Percentiles rank a stretch among this genome's conserved stretches.
Conservation (phyloP, 352 stramenopile genomes). For the Globisporangium parvum region DNA sequence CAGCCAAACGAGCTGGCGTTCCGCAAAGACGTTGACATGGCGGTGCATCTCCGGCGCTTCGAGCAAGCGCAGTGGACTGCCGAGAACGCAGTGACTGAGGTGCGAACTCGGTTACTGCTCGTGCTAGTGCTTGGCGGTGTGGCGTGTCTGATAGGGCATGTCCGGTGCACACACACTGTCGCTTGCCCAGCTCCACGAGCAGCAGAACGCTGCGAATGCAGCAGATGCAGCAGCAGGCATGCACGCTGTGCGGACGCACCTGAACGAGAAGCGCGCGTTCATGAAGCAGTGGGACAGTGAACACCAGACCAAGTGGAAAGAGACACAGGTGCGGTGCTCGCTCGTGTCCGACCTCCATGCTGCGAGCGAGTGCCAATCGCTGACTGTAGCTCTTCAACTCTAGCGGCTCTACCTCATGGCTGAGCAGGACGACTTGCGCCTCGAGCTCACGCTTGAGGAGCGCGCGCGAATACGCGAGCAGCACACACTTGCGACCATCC, state of each 20-base stretch:
- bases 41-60: slow-evolving; percentile 55
- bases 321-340: slow-evolving; percentile 36
- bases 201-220: slow-evolving; percentile 19
- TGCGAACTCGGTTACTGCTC: slow-evolving; percentile 12
- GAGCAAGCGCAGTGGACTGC: slow-evolving; percentile 46
- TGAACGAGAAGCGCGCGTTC: slow-evolving; percentile 55
- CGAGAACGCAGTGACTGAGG: slow-evolving; percentile 39
- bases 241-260: slow-evolving; percentile 28
- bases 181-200: slow-evolving; percentile 23
- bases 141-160: not conserved
- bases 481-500: slow-evolving; percentile 19
- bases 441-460: slow-evolving; percentile 57
- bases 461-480: slow-evolving; percentile 27
- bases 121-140: not conserved
- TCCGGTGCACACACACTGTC: not conserved
- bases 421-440: slow-evolving; percentile 46
- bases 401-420: slow-evolving; percentile 26
- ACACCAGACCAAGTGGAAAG: slow-evolving; percentile 43
- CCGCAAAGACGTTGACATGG: slow-evolving; percentile 65
- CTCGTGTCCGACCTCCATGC: too few species aligned
- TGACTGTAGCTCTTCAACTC: not conserved
- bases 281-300: slow-evolving; percentile 58
- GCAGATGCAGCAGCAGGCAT: slow-evolving; percentile 17
- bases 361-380: not conserved
- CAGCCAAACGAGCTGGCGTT: slow-evolving; percentile 43